phyloP scores from a whole-genome alignment of 306 rosid species.

The Cucurbita pepo region DNA sequence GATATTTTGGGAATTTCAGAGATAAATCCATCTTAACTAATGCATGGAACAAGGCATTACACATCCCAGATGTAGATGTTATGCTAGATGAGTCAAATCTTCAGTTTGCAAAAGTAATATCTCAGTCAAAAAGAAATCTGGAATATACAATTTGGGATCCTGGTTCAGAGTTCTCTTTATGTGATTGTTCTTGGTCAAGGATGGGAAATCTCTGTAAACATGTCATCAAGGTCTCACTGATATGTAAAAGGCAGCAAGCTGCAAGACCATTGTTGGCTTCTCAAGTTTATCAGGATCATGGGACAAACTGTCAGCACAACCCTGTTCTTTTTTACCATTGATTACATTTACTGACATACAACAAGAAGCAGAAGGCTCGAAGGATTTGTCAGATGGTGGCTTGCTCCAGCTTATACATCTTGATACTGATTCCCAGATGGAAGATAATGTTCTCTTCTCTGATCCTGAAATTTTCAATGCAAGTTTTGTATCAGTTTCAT shows the following conservation, averaged over 20 bases:
- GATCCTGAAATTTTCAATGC: not conserved
- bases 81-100: slow-evolving; percentile 50
- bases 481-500: not conserved
- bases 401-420: slow-evolving; percentile 42
- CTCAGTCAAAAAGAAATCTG: slow-evolving; percentile 46
- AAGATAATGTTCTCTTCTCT: slow-evolving; percentile 22
- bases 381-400: slow-evolving; percentile 46
- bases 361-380: slow-evolving; percentile 46
- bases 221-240: slow-evolving; percentile 53
- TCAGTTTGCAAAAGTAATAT: slow-evolving; percentile 45
- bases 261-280: slow-evolving; percentile 49
- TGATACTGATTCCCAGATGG: slow-evolving; percentile 35
- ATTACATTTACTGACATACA: slow-evolving; percentile 38
- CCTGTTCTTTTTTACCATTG: slow-evolving; percentile 57
- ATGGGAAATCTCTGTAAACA: slow-evolving; percentile 67
- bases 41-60: slow-evolving; percentile 57
- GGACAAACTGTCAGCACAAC: slow-evolving; percentile 45
- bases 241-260: slow-evolving; percentile 41
- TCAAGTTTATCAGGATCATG: slow-evolving; percentile 45
- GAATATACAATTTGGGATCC: slow-evolving; percentile 59
- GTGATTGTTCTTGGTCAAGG: slow-evolving; percentile 68
- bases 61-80: slow-evolving; percentile 53
- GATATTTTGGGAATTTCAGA: slow-evolving; percentile 37
- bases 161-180: slow-evolving; percentile 65
- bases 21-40: slow-evolving; percentile 28